phyloP scores from a whole-genome alignment of 768 basidiomycete genomes.

The Mycena pura region DNA sequence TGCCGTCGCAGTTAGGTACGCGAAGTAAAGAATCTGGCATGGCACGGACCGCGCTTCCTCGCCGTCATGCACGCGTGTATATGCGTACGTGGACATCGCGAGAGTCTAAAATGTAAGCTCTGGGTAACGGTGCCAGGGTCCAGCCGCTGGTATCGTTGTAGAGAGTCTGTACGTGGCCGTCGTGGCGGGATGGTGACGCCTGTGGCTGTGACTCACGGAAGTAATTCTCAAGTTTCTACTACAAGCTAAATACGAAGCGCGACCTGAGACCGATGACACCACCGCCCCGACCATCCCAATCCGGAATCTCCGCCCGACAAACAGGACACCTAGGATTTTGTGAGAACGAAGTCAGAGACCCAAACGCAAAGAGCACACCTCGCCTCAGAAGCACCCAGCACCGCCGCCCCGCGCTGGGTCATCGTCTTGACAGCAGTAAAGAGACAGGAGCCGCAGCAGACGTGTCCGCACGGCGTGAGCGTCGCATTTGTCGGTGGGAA shows the following conservation, averaged over 20 bases:
- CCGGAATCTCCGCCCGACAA: slow-evolving; percentile 68
- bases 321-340: slow-evolving; percentile 62
- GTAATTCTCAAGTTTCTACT: neutral
- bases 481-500: slow-evolving; percentile 76
- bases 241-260: slow-evolving; percentile 51
- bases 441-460: slow-evolving; percentile 78
- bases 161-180: neutral
- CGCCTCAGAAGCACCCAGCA: slow-evolving; percentile 42
- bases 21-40: neutral
- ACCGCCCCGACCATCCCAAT: slow-evolving; percentile 75
- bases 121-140: neutral
- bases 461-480: slow-evolving; percentile 81
- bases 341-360: neutral
- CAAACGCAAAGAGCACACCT: slow-evolving; percentile 39
- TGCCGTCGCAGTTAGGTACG: neutral
- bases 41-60: slow-evolving; percentile 18
- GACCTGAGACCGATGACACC: slow-evolving; percentile 69
- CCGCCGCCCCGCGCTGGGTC: slow-evolving; percentile 51
- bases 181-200: neutral
- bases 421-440: slow-evolving; percentile 75
- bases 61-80: slow-evolving; percentile 21
- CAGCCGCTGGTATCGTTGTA: neutral
- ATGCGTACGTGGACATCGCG: slow-evolving; percentile 23
- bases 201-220: no score
- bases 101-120: neutral